Base-by-base conservation (phyloP, 2,329 filamentous ascomycete species). In the Ophiostoma pallidulum region DNA sequence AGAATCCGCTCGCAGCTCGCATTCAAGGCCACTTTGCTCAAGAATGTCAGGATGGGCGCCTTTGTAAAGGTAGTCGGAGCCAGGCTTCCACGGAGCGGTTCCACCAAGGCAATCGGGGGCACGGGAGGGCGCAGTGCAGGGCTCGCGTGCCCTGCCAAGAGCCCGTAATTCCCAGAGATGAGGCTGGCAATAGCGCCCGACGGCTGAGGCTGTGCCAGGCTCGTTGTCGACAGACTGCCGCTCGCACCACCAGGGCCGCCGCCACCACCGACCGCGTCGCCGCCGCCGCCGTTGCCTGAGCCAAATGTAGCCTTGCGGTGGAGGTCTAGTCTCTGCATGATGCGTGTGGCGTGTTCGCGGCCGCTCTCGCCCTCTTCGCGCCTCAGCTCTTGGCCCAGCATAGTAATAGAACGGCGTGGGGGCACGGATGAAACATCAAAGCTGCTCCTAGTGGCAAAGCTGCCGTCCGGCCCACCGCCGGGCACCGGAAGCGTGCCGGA, bases 321-420 rank as follows among this genome's bases (percentile, higher is more conserved):
- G 49, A 95, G 72, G 63, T 96, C 91, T 38, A 96, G 75, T 64
- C 89, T 95, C 62, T 94, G 87, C 62, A 96, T 96, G 53, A 97
- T 88, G 51, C 90, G 80, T 18, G 87, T 79, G 8, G 87, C 85
- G 62, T 92, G 88, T 51, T 94, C 89, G 52, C 85, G 77, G 49
- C 82, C 77, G 53, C 79, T 80, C 58, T 92, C 86, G 26, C 82
- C 80, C 37, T 91, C 86, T 58, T 82, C 79, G 40, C 72, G 68
- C 19, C 60, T 64, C 35, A 73, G 62, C 20, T 82, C 79, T 35
- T 72, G 68, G 13, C 62, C 65, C 37, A 73, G 61, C 24, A 72
- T 59, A 4, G 77, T 80, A 48, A 79, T 73, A 6, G 77, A 78
- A 33, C 77, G 74, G 46, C 72, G 74, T 22, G 71, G 71, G 13